Base-by-base conservation (phyloP, 2,329 filamentous ascomycete genomes). In the Phoma sp. region DNA sequence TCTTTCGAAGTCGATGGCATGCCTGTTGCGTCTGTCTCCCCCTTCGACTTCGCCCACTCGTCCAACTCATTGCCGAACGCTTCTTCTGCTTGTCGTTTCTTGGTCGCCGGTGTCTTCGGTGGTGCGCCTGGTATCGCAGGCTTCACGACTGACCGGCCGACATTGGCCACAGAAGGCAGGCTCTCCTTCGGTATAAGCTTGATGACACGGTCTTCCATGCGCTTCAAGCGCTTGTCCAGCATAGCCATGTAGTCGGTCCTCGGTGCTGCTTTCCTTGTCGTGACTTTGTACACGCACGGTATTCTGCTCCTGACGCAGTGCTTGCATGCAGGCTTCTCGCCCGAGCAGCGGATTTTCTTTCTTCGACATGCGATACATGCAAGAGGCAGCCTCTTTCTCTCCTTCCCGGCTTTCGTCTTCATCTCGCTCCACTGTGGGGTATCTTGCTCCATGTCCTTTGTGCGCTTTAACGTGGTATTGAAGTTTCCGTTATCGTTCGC, bases 221-320 rank as follows among this genome's bases (percentile, higher is more conserved):
- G 84, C 80, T 96, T 97, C 62, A 98, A 76, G 47, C 95, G 85
- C 77, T 96, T 97, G 77, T 98, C 95, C 66, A 98, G 79, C 92
- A 98, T 98, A 34, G 93, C 92, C 95, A 98, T 98, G 76, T 98
- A 98, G 76, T 98, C 95, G 15, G 95, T 98, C 46, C 95, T 84
- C 2, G 95, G 95, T 3, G 93, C 92, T 1, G 93, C 92, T 75
- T 98, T 98, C 56, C 95, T 84, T 4, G 93, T 92, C 0, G 93
- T 98, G 55, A 96, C 92, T 71, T 98, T 98, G 82, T 98, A 99
- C 4, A 98, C 93, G 73, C 95, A 99, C 1, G 93, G 93, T 64
- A 96, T 96, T 36, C 93, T 86, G 45, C 93, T 96, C 51, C 93
- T 86, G 54, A 96, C 82, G 72, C 95, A 98, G 77, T 98, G 95